These are phyloP conservation scores for Apiotrichum sp. DNA, from an alignment of 1,284 basidiomycete genomes.

Conservation along the genomic window DNA sequence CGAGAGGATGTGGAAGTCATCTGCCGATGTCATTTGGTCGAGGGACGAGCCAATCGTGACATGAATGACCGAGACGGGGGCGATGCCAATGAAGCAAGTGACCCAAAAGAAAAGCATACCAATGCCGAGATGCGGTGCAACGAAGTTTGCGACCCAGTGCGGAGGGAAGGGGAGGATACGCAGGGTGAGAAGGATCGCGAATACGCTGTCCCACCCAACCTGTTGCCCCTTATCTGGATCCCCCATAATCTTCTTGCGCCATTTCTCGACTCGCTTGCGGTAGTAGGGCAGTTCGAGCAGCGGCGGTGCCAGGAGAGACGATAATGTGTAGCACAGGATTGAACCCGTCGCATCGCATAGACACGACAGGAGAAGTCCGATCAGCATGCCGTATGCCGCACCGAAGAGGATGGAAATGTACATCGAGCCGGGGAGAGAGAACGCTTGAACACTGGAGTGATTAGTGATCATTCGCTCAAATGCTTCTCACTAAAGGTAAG, in stretches of 20 bases:
- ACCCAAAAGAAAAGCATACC: constrained; percentile 78
- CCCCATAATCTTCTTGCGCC: constrained; percentile 47
- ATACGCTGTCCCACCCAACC: constrained; percentile 42
- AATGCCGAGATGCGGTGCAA: constrained; percentile 91
- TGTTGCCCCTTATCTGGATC: constrained; percentile 38
- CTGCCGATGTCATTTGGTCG: constrained; percentile 88
- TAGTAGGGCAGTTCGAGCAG: constrained; percentile 78
- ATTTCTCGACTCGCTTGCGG: constrained; percentile 46
- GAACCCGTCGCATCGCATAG: constrained; percentile 86
- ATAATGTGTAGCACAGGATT: constrained; percentile 86
- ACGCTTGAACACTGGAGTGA: constrained; percentile 74
- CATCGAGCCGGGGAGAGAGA: constrained; percentile 95
- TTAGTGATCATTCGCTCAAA: constrained; percentile 14
- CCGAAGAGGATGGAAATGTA: constrained; percentile 95
- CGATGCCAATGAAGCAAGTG: constrained; percentile 82
- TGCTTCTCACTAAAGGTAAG: constrained; percentile 95
- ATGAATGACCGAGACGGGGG: constrained; percentile 89
- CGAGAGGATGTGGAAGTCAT: constrained; percentile 86
- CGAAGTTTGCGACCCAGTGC: constrained; percentile 92
- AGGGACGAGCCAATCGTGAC: constrained; percentile 89
- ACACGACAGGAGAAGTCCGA: constrained; percentile 85
- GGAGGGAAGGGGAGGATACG: constrained; percentile 82
- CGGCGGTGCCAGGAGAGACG: constrained; percentile 80
- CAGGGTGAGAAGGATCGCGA: constrained; percentile 78
- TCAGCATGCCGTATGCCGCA: constrained; percentile 88